A percentile compares a stretch with the other conserved stretches of the same genome.
These are phyloP conservation scores for Vigna hirtella DNA, from an alignment of 306 rosid genomes.

Conservation along the genomic window DNA sequence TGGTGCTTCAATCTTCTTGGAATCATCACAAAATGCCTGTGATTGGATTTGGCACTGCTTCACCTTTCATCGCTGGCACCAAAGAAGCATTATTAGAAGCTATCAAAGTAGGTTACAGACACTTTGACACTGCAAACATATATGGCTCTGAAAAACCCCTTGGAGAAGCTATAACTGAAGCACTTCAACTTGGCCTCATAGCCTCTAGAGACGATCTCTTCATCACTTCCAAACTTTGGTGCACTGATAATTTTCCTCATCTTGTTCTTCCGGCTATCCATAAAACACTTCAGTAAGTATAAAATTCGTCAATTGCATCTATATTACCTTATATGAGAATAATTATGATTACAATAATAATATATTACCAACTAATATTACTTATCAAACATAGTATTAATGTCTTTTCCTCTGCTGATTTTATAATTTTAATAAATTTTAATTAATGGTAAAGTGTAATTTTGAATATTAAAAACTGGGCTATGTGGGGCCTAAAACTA, in stretches of 20 bases:
- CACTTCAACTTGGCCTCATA: slow-evolving; percentile 38
- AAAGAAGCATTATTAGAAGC: slow-evolving; percentile 37
- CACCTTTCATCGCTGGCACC: neutral
- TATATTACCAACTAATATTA: too few relatives aligned
- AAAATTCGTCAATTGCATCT: too few relatives aligned
- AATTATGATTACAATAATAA: too few relatives aligned
- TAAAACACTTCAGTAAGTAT: slow-evolving; percentile 34
- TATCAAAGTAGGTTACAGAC: slow-evolving; percentile 38
- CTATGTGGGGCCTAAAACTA: neutral
- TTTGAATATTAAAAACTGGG: neutral
- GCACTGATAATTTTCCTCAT: slow-evolving; percentile 25
- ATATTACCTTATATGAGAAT: too few relatives aligned
- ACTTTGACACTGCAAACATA: slow-evolving; percentile 34
- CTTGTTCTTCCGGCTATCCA: slow-evolving; percentile 33
- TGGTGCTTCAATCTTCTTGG: slow-evolving; percentile 9
- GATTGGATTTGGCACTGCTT: slow-evolving; percentile 38
- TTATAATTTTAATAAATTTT: too few relatives aligned
- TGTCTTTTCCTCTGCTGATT: too few relatives aligned
- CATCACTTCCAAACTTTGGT: slow-evolving; percentile 47
- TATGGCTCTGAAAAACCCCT: slow-evolving; percentile 38
- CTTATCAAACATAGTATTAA: too few relatives aligned
- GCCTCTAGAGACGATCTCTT: slow-evolving; percentile 38
- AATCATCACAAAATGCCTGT: neutral
- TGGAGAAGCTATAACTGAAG: slow-evolving; percentile 45
- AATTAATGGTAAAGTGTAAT: too few relatives aligned